Evolutionary conservation across 345 rosid species (phyloP).

Genomic region (Salix koriyanagi): DNA sequence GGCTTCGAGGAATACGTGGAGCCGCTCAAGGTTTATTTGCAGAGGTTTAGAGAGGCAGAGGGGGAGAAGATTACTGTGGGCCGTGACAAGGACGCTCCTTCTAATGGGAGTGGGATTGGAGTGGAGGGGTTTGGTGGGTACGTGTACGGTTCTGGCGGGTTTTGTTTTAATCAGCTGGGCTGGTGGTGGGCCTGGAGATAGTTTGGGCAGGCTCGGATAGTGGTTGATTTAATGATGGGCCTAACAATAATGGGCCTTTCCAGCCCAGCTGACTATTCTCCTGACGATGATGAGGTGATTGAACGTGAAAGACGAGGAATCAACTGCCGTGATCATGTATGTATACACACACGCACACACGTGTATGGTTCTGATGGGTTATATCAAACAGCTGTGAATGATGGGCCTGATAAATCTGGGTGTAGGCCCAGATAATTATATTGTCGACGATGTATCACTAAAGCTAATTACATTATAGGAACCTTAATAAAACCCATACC

Average conservation of each 20-base stretch:
- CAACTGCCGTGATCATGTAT: too few relatives aligned
- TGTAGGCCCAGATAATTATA: too few relatives aligned
- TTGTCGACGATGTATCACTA: too few relatives aligned
- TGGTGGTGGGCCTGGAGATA: constrained; percentile 8
- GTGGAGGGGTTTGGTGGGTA: constrained; percentile 5
- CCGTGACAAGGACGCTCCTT: constrained; percentile 20
- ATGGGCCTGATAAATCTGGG: too few relatives aligned
- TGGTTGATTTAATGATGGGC: background rate
- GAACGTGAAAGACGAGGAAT: too few relatives aligned
- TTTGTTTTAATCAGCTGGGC: constrained; percentile 7
- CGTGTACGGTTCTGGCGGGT: constrained; percentile 19
- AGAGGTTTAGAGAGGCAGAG: constrained; percentile 23
- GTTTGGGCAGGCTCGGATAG: constrained; percentile 8
- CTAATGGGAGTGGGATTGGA: constrained; percentile 3
- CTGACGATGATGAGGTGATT: too few relatives aligned
- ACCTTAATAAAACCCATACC: too few relatives aligned
- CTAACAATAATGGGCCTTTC: background rate
- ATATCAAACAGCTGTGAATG: too few relatives aligned
- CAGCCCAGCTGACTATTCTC: too few relatives aligned
- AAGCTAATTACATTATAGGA: too few relatives aligned
- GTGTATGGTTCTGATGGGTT: too few relatives aligned
- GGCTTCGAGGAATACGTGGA: constrained; percentile 24
- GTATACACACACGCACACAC: too few relatives aligned
- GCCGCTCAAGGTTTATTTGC: constrained; percentile 17
- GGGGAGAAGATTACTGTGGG: constrained; percentile 14